A percentile compares a stretch with the other conserved stretches of the same genome.
phyloP scores from a whole-genome alignment of 257 asterid genomes.

The Gentiana straminea region DNA sequence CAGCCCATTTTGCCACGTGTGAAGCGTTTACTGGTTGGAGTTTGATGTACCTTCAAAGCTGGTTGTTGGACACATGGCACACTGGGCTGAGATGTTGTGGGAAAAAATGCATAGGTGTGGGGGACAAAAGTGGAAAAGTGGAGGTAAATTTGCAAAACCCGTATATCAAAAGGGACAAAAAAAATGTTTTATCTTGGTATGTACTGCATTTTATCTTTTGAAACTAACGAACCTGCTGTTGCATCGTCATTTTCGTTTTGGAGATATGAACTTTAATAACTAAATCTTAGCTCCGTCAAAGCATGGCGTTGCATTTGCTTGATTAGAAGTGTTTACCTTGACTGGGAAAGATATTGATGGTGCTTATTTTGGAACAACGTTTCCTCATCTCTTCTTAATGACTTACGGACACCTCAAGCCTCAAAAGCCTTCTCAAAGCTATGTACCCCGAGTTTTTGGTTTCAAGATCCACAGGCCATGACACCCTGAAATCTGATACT shows the following conservation, averaged over 20 bases:
- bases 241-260: too few relatives aligned
- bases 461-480: constrained; percentile 84
- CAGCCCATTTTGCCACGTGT: too few relatives aligned
- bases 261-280: too few relatives aligned
- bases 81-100: too few relatives aligned
- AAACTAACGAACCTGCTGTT: too few relatives aligned
- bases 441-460: constrained; percentile 80
- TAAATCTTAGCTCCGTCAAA: too few relatives aligned
- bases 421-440: constrained; percentile 70
- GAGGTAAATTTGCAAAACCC: neutral
- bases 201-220: too few relatives aligned
- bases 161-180: constrained; percentile 2
- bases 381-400: constrained; percentile 93
- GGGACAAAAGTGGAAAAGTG: neutral
- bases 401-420: constrained; percentile 91
- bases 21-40: too few relatives aligned
- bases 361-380: constrained; percentile 87
- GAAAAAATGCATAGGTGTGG: neutral
- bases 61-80: too few relatives aligned
- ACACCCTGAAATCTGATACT: constrained; percentile 1
- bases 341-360: constrained; percentile 76
- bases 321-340: constrained; percentile 29
- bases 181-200: neutral
- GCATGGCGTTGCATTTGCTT: too few relatives aligned
- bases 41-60: too few relatives aligned